A percentile compares a stretch with the other conserved stretches of the same genome.
These are phyloP conservation scores for Microbotryomycetes sp. DNA, from an alignment of 1,284 basidiomycete genomes.

Conservation along the genomic window DNA sequence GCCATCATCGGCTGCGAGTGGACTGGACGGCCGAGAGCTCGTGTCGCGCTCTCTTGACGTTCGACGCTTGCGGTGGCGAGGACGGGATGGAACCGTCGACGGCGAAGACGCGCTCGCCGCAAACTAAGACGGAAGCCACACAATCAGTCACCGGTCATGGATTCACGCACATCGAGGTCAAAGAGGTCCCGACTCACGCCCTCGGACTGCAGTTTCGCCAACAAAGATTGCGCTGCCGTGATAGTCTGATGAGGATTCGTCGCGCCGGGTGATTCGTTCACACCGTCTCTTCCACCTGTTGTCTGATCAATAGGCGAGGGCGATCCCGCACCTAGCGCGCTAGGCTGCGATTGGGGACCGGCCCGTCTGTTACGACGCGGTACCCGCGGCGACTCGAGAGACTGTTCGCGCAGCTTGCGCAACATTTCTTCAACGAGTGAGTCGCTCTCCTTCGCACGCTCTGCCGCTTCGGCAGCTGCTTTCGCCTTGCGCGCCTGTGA, in stretches of 20 bases:
- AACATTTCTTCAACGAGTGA: conserved; percentile 27
- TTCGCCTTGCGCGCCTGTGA: conserved; percentile 26
- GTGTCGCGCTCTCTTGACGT: not conserved
- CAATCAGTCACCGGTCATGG: too few relatives aligned
- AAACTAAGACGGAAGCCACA: too few relatives aligned
- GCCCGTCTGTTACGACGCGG: conserved; percentile 7
- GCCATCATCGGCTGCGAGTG: not conserved
- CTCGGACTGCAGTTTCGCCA: not conserved
- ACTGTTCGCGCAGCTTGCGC: conserved; percentile 20
- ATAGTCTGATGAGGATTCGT: not conserved
- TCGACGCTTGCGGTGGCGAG: not conserved
- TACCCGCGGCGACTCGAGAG: conserved; percentile 16
- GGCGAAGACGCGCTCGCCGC: not conserved
- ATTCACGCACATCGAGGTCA: too few relatives aligned
- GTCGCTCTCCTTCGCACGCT: conserved; percentile 12
- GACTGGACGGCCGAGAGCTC: not conserved
- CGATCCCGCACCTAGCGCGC: not conserved
- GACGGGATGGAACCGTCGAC: not conserved
- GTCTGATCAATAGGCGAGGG: not conserved
- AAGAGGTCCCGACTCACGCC: not conserved
- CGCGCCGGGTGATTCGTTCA: not conserved
- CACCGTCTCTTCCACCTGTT: not conserved
- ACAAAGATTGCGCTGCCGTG: not conserved
- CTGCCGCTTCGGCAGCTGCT: conserved; percentile 12
- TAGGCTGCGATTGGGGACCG: not conserved